Evolutionary conservation across 345 rosid genomes (phyloP).

Genomic region (Euphorbia peplus): DNA sequence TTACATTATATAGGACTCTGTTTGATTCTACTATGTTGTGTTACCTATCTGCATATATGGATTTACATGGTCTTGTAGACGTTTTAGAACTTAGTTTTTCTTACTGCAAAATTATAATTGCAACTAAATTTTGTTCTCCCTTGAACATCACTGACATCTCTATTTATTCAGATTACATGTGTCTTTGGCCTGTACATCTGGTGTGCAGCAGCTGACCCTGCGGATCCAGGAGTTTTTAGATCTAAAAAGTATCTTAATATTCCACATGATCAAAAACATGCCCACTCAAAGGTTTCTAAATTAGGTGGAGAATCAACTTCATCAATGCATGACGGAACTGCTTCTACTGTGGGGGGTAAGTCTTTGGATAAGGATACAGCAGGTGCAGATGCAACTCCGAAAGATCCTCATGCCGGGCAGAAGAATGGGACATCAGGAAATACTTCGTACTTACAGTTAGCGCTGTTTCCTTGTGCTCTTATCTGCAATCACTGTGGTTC

Average conservation of each 20-base stretch:
- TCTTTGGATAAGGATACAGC: constrained; percentile 38
- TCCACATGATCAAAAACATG: constrained; percentile 46
- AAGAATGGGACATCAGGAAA: constrained; percentile 32
- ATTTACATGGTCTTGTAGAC: background rate
- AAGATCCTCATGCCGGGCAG: constrained; percentile 32
- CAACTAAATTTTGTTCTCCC: background rate
- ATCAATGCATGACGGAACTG: constrained; percentile 45
- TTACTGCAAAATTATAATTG: background rate
- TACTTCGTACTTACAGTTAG: constrained; percentile 43
- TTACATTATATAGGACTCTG: too few relatives aligned
- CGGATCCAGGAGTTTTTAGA: constrained; percentile 28
- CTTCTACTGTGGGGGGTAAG: constrained; percentile 48
- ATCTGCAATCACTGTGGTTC: constrained; percentile 53
- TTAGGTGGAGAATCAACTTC: constrained; percentile 60
- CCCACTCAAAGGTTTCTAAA: constrained; percentile 49
- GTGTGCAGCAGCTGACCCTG: constrained; percentile 33
- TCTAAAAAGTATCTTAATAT: constrained; percentile 56
- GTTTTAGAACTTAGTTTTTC: background rate
- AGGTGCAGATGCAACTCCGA: constrained; percentile 33
- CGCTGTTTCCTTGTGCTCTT: constrained; percentile 64
- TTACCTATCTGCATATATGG: background rate
- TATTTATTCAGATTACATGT: constrained; percentile 20
- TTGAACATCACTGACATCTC: constrained; percentile 1
- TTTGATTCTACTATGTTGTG: background rate
- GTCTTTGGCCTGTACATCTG: constrained; percentile 29